These are phyloP conservation scores for Erysimum cheiri DNA, from an alignment of 441 rosid species.

Conservation along the genomic window DNA sequence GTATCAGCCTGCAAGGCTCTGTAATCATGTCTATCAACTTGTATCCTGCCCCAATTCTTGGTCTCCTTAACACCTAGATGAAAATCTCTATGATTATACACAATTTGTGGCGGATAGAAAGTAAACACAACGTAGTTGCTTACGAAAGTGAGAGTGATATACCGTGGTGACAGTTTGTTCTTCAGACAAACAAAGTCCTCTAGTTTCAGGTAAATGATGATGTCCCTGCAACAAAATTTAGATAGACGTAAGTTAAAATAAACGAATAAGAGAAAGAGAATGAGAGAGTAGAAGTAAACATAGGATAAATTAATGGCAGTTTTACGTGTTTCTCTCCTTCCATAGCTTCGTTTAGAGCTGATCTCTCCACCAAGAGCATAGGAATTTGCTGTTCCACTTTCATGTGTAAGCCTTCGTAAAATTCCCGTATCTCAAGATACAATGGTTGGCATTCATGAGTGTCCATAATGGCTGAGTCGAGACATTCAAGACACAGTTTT, in stretches of 20 bases:
- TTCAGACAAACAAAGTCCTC: slow-evolving; percentile 98
- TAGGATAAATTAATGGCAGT: neutral
- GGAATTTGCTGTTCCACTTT: slow-evolving; percentile 89
- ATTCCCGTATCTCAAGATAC: slow-evolving; percentile 82
- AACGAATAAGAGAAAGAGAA: slow-evolving; percentile 9
- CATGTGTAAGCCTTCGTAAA: slow-evolving; percentile 93
- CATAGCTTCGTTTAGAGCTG: slow-evolving; percentile 93
- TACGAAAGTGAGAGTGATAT: slow-evolving; percentile 39
- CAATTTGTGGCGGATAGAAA: slow-evolving; percentile 13
- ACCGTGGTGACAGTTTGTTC: slow-evolving; percentile 89
- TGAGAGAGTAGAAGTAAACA: too few species aligned
- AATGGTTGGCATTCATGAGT: slow-evolving; percentile 93
- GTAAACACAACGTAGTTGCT: slow-evolving; percentile 5
- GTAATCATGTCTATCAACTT: slow-evolving; percentile 71
- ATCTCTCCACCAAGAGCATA: slow-evolving; percentile 90
- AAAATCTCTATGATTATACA: neutral
- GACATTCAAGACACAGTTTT: slow-evolving; percentile 89
- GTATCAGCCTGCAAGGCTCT: slow-evolving; percentile 77
- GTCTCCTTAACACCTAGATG: slow-evolving; percentile 76
- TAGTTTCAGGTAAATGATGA: slow-evolving; percentile 94
- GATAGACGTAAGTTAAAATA: neutral
- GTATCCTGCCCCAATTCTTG: slow-evolving; percentile 68
- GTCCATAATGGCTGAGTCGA: slow-evolving; percentile 91
- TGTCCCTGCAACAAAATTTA: slow-evolving; percentile 64
- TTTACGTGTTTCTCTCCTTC: slow-evolving; percentile 92